Conservation (phyloP, 345 rosid genomes). For the Populus euphratica region DNA sequence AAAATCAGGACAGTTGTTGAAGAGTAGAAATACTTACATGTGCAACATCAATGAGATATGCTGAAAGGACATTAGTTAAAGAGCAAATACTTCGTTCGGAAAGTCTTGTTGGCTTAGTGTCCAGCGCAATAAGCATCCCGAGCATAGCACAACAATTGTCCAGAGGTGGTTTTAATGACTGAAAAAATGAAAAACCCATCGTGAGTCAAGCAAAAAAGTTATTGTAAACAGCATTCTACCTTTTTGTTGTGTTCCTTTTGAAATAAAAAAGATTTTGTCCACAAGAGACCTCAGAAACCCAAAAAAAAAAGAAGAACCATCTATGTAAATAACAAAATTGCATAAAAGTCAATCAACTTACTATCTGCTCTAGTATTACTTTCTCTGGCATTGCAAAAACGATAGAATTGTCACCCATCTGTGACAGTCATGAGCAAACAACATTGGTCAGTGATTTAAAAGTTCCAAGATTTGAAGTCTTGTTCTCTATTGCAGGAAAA, state of each 20-base stretch:
- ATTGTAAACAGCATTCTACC: not conserved
- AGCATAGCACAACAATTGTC: constrained; percentile 74
- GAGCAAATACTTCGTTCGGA: constrained; percentile 50
- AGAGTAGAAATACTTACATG: constrained; percentile 41
- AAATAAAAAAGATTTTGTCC: not conserved
- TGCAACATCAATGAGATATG: constrained; percentile 53
- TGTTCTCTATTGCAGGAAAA: constrained; percentile 19
- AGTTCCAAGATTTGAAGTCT: constrained; percentile 36
- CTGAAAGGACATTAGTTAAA: constrained; percentile 50
- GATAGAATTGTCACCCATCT: constrained; percentile 62
- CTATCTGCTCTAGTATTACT: constrained; percentile 50
- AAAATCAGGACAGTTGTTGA: not conserved
- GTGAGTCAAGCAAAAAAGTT: not conserved
- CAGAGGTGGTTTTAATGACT: constrained; percentile 46
- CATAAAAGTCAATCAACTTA: constrained; percentile 34
- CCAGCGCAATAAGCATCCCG: constrained; percentile 53
- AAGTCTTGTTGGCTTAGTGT: constrained; percentile 66
- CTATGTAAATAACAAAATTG: not conserved
- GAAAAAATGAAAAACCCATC: constrained; percentile 11
- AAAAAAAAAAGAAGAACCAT: not conserved
- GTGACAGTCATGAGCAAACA: constrained; percentile 51
- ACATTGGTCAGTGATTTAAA: constrained; percentile 41
- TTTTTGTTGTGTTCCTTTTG: not conserved
- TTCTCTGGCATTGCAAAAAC: constrained; percentile 58
- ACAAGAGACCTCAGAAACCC: not conserved